These are phyloP conservation scores for Amanita molliuscula DNA, from an alignment of 768 basidiomycete species.

Conservation along the genomic window DNA sequence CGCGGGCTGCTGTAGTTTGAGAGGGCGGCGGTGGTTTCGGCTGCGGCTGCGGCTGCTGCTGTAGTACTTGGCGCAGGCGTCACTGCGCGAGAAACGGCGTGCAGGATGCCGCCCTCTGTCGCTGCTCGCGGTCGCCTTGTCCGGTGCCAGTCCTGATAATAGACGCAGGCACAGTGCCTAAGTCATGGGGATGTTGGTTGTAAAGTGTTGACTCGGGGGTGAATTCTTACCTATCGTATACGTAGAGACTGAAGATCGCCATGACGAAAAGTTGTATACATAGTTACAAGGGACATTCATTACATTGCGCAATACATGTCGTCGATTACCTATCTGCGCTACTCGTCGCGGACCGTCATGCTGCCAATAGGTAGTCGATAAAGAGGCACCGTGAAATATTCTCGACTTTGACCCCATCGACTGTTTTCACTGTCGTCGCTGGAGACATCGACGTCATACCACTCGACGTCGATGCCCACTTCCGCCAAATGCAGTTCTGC, in stretches of 20 bases:
- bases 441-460: constrained; percentile 71
- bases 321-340: too few species aligned
- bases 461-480: constrained; percentile 66
- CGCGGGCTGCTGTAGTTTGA: constrained; percentile 45
- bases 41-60: constrained; percentile 13
- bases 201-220: neutral
- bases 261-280: constrained; percentile 25
- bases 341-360: constrained; percentile 11
- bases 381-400: constrained; percentile 69
- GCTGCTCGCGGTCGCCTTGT: constrained; percentile 66
- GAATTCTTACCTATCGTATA: constrained; percentile 66
- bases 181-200: too few species aligned
- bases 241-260: constrained; percentile 90
- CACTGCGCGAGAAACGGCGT: constrained; percentile 71
- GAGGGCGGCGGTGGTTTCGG: constrained; percentile 19
- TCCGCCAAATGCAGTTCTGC: constrained; percentile 81
- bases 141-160: constrained; percentile 94
- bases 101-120: constrained; percentile 60
- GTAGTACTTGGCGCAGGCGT: constrained; percentile 17
- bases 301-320: too few species aligned
- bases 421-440: constrained; percentile 33
- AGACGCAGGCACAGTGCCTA: constrained; percentile 88
- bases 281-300: too few species aligned
- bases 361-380: constrained; percentile 58
- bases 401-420: constrained; percentile 67